Percentiles rank a stretch among this genome's conserved stretches.
Conservation (phyloP, 2,329 filamentous ascomycete genomes). For the Penicillium sp. region DNA sequence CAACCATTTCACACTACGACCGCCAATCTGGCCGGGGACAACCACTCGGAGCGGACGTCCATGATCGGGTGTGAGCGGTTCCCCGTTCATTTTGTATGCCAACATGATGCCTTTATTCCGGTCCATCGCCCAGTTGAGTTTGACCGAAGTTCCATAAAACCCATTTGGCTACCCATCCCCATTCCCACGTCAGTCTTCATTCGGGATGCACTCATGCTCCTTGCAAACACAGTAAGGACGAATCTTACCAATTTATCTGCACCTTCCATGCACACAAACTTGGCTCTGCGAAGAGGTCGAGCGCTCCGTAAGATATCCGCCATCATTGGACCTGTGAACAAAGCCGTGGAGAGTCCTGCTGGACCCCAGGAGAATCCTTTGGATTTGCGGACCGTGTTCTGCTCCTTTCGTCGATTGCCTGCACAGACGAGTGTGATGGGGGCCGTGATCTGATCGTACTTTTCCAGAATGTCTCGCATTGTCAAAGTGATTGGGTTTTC, state of each 20-base stretch:
- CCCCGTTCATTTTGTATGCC: conserved; percentile 86
- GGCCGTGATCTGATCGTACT: conserved; percentile 76
- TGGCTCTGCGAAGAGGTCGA: conserved; percentile 61
- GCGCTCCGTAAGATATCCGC: conserved; percentile 64
- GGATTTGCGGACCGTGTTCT: conserved; percentile 82
- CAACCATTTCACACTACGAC: conserved; percentile 88
- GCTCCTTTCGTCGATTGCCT: conserved; percentile 86
- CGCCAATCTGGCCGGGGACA: conserved; percentile 86
- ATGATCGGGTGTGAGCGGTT: conserved; percentile 72
- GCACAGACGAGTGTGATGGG: conserved; percentile 88
- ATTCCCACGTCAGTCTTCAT: too few relatives aligned
- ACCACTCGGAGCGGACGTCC: conserved; percentile 76
- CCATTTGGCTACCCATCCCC: conserved; percentile 60
- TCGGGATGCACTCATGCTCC: too few relatives aligned
- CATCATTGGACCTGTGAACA: conserved; percentile 80
- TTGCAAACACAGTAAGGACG: too few relatives aligned
- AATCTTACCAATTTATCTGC: conserved; percentile 63
- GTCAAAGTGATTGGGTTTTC: conserved; percentile 67
- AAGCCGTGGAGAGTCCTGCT: conserved; percentile 75
- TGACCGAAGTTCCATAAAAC: conserved; percentile 80
- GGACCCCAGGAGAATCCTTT: conserved; percentile 94
- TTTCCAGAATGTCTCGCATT: conserved; percentile 63
- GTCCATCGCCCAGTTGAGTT: conserved; percentile 83
- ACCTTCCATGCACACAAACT: conserved; percentile 86
- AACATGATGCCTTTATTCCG: conserved; percentile 77